Conservation (phyloP, 768 basidiomycete genomes). For the Hirschioporus abietinus region DNA sequence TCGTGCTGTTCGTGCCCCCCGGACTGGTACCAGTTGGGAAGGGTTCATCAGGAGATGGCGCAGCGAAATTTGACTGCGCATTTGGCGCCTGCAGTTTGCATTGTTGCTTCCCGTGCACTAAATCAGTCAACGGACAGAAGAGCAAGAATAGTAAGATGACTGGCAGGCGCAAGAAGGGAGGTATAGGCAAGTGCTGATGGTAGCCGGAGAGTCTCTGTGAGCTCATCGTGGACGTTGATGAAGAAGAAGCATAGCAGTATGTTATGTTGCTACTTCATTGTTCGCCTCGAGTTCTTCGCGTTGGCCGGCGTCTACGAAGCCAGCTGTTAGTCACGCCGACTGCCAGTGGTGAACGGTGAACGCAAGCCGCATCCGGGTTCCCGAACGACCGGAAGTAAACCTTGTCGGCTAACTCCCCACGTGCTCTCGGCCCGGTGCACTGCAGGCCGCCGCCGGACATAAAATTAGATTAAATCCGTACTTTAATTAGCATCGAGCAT, state of each 20-base stretch:
- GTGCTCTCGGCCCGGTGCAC: too few relatives aligned
- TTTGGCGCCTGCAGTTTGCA: not conserved
- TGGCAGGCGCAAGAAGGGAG: not conserved
- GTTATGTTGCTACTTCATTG: not conserved
- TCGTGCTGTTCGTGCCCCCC: slow-evolving; percentile 5
- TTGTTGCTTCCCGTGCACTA: not conserved
- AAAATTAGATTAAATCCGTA: not conserved
- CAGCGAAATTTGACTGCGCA: not conserved
- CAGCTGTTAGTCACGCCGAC: not conserved
- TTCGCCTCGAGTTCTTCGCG: not conserved
- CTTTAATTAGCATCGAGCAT: not conserved
- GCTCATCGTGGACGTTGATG: not conserved
- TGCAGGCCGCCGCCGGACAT: not conserved
- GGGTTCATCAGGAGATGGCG: not conserved
- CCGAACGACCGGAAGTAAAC: not conserved
- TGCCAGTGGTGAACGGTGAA: too few relatives aligned
- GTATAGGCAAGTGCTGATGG: not conserved
- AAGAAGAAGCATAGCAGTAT: not conserved
- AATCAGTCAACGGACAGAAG: not conserved
- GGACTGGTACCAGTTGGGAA: not conserved
- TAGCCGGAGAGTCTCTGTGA: not conserved
- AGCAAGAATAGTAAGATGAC: not conserved
- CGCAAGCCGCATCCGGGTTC: too few relatives aligned
- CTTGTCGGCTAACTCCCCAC: not conserved
- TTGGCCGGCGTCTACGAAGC: not conserved